These are phyloP conservation scores for Pneumocystis jirovecii DNA, from an alignment of 1,139 yeast genomes.

Conservation along the genomic window DNA sequence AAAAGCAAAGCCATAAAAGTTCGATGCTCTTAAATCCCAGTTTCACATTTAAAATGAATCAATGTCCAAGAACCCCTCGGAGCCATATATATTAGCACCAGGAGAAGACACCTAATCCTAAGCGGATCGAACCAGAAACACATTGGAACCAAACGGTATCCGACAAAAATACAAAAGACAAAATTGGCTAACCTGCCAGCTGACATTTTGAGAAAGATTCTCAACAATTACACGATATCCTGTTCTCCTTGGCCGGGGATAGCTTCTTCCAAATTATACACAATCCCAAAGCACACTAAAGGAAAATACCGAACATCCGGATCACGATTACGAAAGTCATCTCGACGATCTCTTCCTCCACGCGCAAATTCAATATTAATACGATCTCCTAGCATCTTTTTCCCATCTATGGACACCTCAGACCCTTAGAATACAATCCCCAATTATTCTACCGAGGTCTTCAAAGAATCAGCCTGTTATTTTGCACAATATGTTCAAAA, in stretches of 20 bases:
- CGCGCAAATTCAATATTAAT: slow-evolving; percentile 25
- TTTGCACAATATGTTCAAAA: not conserved
- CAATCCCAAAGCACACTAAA: slow-evolving; percentile 1
- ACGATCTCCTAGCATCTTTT: slow-evolving; percentile 23
- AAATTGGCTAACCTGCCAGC: slow-evolving; percentile 21
- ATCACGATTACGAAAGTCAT: slow-evolving; percentile 6
- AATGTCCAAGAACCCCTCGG: not conserved
- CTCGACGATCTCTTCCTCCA: slow-evolving; percentile 18
- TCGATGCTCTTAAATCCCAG: not conserved
- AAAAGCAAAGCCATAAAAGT: slow-evolving; percentile 2
- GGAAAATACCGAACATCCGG: slow-evolving; percentile 15
- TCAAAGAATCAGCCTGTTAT: not conserved
- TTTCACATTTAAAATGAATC: not conserved
- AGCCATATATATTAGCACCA: not conserved
- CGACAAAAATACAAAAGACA: slow-evolving; percentile 8
- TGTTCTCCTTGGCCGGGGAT: slow-evolving; percentile 18
- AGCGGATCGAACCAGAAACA: not conserved
- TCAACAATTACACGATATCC: slow-evolving; percentile 18
- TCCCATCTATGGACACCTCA: slow-evolving; percentile 21
- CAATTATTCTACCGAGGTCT: slow-evolving; percentile 14
- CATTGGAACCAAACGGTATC: slow-evolving; percentile 2
- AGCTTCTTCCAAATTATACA: slow-evolving; percentile 14
- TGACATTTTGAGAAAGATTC: slow-evolving; percentile 18
- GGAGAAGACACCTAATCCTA: not conserved
- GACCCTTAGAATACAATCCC: slow-evolving; percentile 10